Evolutionary conservation across 2,329 filamentous ascomycete species (phyloP).

Genomic region (Monilinia vaccinii-corymbosi): DNA sequence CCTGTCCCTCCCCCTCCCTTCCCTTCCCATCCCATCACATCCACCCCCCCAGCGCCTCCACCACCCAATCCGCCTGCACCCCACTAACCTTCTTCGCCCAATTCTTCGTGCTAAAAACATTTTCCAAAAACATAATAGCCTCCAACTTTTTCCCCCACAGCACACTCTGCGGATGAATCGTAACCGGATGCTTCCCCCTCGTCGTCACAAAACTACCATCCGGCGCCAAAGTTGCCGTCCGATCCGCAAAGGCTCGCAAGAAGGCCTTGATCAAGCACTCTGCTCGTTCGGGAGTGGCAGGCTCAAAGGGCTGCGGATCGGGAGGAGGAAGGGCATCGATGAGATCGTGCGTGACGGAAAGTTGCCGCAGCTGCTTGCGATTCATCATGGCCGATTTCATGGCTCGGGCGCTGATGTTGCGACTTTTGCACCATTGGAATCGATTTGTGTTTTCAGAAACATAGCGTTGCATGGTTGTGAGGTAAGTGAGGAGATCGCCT

Average conservation of each 20-base stretch:
- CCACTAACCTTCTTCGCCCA: conserved; percentile 58
- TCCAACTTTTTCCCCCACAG: conserved; percentile 54
- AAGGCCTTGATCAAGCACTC: conserved; percentile 51
- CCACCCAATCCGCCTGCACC: conserved; percentile 51
- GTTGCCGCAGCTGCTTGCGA: conserved; percentile 48
- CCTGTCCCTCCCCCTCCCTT: neutral
- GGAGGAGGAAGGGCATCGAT: conserved; percentile 32
- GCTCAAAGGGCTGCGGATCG: conserved; percentile 48
- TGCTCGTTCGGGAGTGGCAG: conserved; percentile 44
- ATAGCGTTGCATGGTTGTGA: conserved; percentile 55
- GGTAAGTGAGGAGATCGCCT: conserved; percentile 55
- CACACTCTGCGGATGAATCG: conserved; percentile 54
- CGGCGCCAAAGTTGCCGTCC: conserved; percentile 50
- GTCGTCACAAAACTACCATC: conserved; percentile 53
- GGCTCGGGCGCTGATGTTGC: conserved; percentile 48
- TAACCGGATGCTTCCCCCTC: conserved; percentile 50
- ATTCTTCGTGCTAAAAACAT: conserved; percentile 57
- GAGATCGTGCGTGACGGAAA: conserved; percentile 45
- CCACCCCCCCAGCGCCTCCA: conserved; percentile 20
- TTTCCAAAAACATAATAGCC: conserved; percentile 60
- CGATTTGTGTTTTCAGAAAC: conserved; percentile 44
- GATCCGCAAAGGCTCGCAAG: conserved; percentile 49
- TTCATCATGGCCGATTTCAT: conserved; percentile 56
- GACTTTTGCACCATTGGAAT: conserved; percentile 47
- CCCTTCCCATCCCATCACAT: neutral